phyloP scores from a whole-genome alignment of 495 filamentous ascomycete species.

The Clohesyomyces aquaticus region DNA sequence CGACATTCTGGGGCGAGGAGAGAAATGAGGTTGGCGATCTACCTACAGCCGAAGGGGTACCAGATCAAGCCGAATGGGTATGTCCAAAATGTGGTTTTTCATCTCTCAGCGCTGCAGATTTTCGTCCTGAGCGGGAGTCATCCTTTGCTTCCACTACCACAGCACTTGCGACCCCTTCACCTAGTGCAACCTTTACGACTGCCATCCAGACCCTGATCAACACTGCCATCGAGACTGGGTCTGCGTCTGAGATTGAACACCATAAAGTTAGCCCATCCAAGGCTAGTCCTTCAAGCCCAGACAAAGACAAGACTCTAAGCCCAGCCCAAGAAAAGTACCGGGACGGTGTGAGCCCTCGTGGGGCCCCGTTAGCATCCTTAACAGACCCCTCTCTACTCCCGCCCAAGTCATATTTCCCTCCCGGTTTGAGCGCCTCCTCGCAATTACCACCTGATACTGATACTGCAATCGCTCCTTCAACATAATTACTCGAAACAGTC shows the following conservation, averaged over 20 bases:
- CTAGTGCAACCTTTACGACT: neutral
- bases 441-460: slow-evolving; percentile 25
- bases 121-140: slow-evolving; percentile 24
- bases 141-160: slow-evolving; percentile 28
- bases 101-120: slow-evolving; percentile 34
- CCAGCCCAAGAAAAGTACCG: neutral
- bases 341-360: slow-evolving; percentile 31
- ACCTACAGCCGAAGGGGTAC: slow-evolving; percentile 77
- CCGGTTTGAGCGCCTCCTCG: slow-evolving; percentile 10
- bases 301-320: neutral
- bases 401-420: slow-evolving; percentile 9
- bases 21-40: slow-evolving; percentile 61
- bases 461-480: slow-evolving; percentile 12
- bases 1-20: slow-evolving; percentile 57
- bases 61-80: slow-evolving; percentile 87
- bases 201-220: slow-evolving; percentile 11
- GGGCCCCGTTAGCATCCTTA: slow-evolving; percentile 40
- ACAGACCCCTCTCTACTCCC: slow-evolving; percentile 29
- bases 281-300: neutral
- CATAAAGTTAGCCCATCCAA: neutral
- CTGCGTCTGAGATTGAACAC: neutral
- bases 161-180: slow-evolving; percentile 23
- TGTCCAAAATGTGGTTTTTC: slow-evolving; percentile 60
- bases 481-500: slow-evolving; percentile 20
- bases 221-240: neutral